Evolutionary conservation across 1,139 yeast species (phyloP), one percentile per base, ranked within the genome.

Genomic region (Yamadazyma sp.): DNA sequence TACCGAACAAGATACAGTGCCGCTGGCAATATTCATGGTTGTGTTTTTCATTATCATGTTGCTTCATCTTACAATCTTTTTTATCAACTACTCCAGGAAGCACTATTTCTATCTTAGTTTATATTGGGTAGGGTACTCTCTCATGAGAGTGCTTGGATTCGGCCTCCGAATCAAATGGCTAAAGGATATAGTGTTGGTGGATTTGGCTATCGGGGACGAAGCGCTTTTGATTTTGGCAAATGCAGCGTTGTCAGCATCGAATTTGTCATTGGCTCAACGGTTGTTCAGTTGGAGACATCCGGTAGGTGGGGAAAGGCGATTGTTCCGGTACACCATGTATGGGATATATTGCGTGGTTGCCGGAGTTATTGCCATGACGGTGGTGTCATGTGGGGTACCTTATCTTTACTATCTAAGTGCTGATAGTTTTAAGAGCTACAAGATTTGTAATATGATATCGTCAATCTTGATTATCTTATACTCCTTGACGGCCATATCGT

Each of bases 201-300:
- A 65, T 29, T 35, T 56, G 40, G 74, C 72, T 3, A 53, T 68
- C 34, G 54, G 65, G 5, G 50, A 55, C 38, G 72, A 66, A 48
- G 59, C 65, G 18, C 57, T 69, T 39, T 54, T 64, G 35, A 59
- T 69, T 40, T 48, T 67, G 12, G 65, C 73, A 2, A 51, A 69
- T 5, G 54, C 67, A 26, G 42, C 66, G 9, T 47, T 69, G 24
- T 68, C 62, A 2, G 63, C 73, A 3, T 58, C 64, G 26, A 67
- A 69, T 45, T 66, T 69, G 50, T 61, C 67, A 26, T 54, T 69
- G 43, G 72, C 74, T 3, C 92, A 84, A 58, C 73, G 95, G 50
- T 69, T 85, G 33, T 85, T 84, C 62, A 83, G 91, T 7, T 83
- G 92, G 88, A 69, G 87, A 55, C 94, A 86, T 55, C 94, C 95